phyloP scores from a whole-genome alignment of 306 rosid species.

The Corylus americana region DNA sequence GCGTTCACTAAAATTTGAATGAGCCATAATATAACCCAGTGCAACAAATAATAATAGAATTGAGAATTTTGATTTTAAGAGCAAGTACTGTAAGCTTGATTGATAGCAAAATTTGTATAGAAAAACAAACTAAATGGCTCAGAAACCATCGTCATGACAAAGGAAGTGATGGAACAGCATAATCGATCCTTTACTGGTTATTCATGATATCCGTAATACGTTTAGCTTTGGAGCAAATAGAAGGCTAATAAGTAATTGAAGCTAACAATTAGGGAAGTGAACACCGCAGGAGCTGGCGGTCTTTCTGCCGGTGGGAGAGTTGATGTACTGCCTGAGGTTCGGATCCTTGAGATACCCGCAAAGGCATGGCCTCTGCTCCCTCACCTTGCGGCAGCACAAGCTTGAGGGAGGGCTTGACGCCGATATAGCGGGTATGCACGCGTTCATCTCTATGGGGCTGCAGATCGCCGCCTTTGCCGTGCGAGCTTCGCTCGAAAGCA shows the following conservation, averaged over 20 bases:
- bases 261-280: slow-evolving; percentile 43
- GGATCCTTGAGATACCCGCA: slow-evolving; percentile 64
- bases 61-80: too few species aligned
- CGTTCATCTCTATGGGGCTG: slow-evolving; percentile 22
- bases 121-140: too few species aligned
- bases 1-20: too few species aligned
- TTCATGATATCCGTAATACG: not conserved
- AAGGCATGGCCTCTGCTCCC: slow-evolving; percentile 60
- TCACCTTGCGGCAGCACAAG: slow-evolving; percentile 49
- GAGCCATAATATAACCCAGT: too few species aligned
- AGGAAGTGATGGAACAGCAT: not conserved
- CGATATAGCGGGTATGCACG: slow-evolving; percentile 17
- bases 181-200: not conserved
- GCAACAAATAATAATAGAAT: too few species aligned
- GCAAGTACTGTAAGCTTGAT: too few species aligned
- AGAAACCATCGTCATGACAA: not conserved
- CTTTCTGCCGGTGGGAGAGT: slow-evolving; percentile 45
- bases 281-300: slow-evolving; percentile 47
- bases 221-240: not conserved
- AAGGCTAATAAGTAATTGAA: not conserved
- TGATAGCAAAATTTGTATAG: too few species aligned
- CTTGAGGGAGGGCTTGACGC: slow-evolving; percentile 31
- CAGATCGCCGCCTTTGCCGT: slow-evolving; percentile 16
- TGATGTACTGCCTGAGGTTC: slow-evolving; percentile 33
- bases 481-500: not conserved